Conservation (phyloP, 768 basidiomycete species). For the Artomyces pyxidatus region DNA sequence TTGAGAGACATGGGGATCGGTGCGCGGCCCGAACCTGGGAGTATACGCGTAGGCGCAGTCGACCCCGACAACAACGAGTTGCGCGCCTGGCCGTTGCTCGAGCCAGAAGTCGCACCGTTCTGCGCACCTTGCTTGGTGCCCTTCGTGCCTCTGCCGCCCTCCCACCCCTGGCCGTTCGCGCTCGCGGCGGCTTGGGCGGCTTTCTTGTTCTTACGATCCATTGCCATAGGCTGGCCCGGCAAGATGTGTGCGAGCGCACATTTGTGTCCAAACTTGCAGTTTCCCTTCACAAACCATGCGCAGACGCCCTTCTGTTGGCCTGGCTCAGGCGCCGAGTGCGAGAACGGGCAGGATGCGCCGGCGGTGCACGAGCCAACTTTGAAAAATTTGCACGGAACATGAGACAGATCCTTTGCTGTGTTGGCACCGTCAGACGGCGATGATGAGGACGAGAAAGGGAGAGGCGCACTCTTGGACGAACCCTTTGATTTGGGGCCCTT, state of each 20-base stretch:
- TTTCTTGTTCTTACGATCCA: conserved; percentile 98
- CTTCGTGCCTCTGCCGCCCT: conserved; percentile 29
- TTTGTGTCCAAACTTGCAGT: conserved; percentile 71
- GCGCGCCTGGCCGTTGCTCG: conserved; percentile 17
- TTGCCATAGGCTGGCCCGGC: conserved; percentile 88
- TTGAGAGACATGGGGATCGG: conserved; percentile 64
- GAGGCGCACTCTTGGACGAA: conserved; percentile 18
- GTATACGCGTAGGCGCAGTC: conserved; percentile 56
- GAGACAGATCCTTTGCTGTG: conserved; percentile 82
- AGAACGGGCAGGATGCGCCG: conserved; percentile 93
- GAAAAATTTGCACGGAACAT: conserved; percentile 98
- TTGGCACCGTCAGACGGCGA: conserved; percentile 3
- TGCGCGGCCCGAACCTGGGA: conserved; percentile 39
- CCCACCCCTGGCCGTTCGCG: conserved; percentile 25
- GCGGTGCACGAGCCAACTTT: conserved; percentile 92
- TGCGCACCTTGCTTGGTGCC: conserved; percentile 29
- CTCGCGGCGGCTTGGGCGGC: conserved; percentile 62
- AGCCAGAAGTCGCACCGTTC: conserved; percentile 10
- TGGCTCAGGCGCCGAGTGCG: conserved; percentile 65
- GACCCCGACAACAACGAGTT: conserved; percentile 44
- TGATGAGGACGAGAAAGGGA: not conserved
- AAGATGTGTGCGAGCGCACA: conserved; percentile 92
- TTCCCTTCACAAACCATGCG: conserved; percentile 91
- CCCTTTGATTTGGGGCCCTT: conserved; percentile 18
- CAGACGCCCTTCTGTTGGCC: conserved; percentile 76